phyloP scores from a whole-genome alignment of 257 asterid genomes.

The Phtheirospermum japonicum region DNA sequence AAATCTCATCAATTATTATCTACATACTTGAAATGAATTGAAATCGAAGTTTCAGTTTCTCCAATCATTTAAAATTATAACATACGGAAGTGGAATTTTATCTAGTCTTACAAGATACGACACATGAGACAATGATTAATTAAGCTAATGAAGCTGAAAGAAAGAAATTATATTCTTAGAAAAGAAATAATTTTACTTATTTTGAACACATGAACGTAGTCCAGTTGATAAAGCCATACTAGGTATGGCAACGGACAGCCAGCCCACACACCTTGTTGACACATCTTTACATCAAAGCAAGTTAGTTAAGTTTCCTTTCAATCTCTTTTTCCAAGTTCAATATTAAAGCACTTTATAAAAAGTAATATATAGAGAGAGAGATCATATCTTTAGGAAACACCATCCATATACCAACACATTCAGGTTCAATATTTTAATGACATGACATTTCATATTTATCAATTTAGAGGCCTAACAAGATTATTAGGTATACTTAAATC shows the following conservation, averaged over 20 bases:
- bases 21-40: no score
- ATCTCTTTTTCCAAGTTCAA: not conserved
- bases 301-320: not conserved
- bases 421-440: no score
- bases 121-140: not conserved
- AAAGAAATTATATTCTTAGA: not conserved
- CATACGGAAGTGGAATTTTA: not conserved
- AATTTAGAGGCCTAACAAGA: not conserved
- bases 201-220: no score
- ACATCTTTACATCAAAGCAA: slow-evolving; percentile 31
- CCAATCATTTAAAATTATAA: slow-evolving; percentile 19
- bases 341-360: not conserved
- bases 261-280: not conserved
- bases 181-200: no score
- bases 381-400: no score
- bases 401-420: no score
- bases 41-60: not conserved
- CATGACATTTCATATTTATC: no score
- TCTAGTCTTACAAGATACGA: slow-evolving; percentile 27
- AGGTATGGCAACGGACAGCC: no score
- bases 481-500: no score
- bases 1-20: no score
- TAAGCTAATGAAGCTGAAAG: not conserved
- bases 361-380: not conserved
- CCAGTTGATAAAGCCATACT: no score